Evolutionary conservation across 2,329 filamentous ascomycete genomes (phyloP).

Genomic region (Phialemonium atrogriseum): DNA sequence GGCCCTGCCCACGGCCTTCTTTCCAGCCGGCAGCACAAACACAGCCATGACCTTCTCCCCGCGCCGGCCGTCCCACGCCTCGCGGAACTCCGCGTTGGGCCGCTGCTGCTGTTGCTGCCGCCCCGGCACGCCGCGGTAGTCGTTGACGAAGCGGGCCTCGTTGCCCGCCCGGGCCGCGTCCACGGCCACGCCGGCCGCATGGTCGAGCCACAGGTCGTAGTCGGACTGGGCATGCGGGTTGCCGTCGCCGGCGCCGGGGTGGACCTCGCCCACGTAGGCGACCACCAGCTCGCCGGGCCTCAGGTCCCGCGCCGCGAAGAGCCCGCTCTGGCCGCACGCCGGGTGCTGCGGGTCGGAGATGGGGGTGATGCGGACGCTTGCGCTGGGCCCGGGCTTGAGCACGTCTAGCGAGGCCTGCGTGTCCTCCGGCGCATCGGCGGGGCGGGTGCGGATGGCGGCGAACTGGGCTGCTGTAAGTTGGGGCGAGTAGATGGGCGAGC

Average conservation of each 20-base stretch:
- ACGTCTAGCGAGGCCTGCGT: conserved; percentile 26
- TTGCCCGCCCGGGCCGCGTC: conserved; percentile 52
- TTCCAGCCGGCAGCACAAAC: conserved; percentile 42
- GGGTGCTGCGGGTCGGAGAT: conserved; percentile 46
- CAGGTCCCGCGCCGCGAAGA: conserved; percentile 49
- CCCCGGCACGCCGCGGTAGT: conserved; percentile 50
- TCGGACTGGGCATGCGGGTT: conserved; percentile 45
- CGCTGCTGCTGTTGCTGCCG: conserved; percentile 13
- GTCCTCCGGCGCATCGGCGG: conserved; percentile 16
- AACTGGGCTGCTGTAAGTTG: conserved; percentile 34
- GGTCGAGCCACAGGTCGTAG: conserved; percentile 58
- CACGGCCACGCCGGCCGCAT: conserved; percentile 47
- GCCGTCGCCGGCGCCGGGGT: conserved; percentile 26
- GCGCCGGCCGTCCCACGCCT: conserved; percentile 45
- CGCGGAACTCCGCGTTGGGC: conserved; percentile 51
- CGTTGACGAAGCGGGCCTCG: conserved; percentile 59
- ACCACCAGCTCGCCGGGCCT: conserved; percentile 47
- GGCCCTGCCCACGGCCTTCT: conserved; percentile 21
- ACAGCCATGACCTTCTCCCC: conserved; percentile 49
- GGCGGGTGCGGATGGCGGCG: conserved; percentile 24
- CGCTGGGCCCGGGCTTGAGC: conserved; percentile 33
- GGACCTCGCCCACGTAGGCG: conserved; percentile 54
- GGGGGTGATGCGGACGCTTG: conserved; percentile 43
- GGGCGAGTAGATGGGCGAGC: conserved; percentile 37
- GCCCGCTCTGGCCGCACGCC: conserved; percentile 48